Conservation (phyloP, 345 rosid genomes). For the Eutrema yunnanense region DNA sequence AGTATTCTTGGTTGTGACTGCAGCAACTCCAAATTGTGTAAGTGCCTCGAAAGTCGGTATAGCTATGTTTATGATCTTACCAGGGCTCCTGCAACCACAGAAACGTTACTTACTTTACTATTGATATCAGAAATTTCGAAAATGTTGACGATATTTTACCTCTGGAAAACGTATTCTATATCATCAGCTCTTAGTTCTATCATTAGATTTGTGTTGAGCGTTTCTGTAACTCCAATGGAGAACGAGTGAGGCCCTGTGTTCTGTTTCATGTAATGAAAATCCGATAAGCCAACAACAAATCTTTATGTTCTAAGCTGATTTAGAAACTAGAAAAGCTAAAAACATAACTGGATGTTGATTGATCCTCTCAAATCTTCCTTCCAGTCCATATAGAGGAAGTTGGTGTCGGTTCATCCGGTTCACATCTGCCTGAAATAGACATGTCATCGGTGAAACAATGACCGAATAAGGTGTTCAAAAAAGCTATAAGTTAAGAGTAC, state of each 20-base stretch:
- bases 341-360: slow-evolving; percentile 90
- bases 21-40: slow-evolving; percentile 77
- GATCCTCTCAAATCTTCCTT: slow-evolving; percentile 86
- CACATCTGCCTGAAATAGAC: slow-evolving; percentile 65
- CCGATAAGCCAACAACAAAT: background rate
- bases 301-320: background rate
- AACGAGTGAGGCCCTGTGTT: slow-evolving; percentile 78
- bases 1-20: slow-evolving; percentile 57
- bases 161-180: slow-evolving; percentile 87
- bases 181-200: slow-evolving; percentile 89
- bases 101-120: background rate
- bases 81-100: slow-evolving; percentile 67
- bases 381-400: slow-evolving; percentile 66
- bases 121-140: background rate
- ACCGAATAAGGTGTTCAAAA: background rate
- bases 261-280: slow-evolving; percentile 37
- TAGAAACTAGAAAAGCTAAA: background rate
- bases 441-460: background rate
- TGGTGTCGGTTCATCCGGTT: slow-evolving; percentile 63
- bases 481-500: slow-evolving; percentile 8
- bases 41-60: slow-evolving; percentile 89
- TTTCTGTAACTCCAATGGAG: slow-evolving; percentile 89
- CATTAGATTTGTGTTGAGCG: slow-evolving; percentile 77
- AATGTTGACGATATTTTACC: slow-evolving; percentile 27
- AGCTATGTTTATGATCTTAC: slow-evolving; percentile 59